Evolutionary conservation across 176 grass and related monocot genomes (phyloP), one percentile per base, ranked within the genome.

Genomic region (Carex cristatella): DNA sequence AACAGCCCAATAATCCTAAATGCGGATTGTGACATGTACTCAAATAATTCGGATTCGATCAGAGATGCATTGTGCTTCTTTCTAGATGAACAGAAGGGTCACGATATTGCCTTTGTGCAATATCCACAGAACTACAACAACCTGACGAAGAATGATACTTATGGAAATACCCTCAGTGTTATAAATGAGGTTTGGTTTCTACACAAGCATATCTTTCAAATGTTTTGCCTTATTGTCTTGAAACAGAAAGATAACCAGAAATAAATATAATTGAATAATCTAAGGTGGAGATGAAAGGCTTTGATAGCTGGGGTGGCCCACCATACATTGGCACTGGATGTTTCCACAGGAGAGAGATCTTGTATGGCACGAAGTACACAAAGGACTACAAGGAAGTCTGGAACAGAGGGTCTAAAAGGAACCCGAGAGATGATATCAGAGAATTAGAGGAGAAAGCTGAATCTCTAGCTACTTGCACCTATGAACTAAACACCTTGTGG

Each of bases 11-110:
- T 97, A 85, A 90, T 97, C 56, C 86, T 97, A 85, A 97, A 94
- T 67, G 83, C 87, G 4, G 90, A 97, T 65, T 97, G 94, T 27
- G 94, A 97, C 66, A 97, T 94, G 94, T 92, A 94, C 82, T 94
- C 91, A 3, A 97, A 92, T 75, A 88, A 94, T 67, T 90, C 91
- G 30, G 82, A 88, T 11, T 88, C 87, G 51, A 75, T 97, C 62
- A 92, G 86, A 83, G 94, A 97, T 65, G 87, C 88, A 27, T 38
- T 94, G 28, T 94, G 94, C 46, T 92, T 97, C 85, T 79, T 97
- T 54, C 70, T 94, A 79, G 92, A 94, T 76, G 88, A 90, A 86
- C 64, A 92, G 27, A 87, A 88, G 80, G 87, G 94, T 31, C 92
- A 88, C 55, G 72, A 89, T 68, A 88, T 90, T 31, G 87, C 84